These are phyloP conservation scores for Achaetomium macrosporum DNA, from an alignment of 2,329 filamentous ascomycete species.

Conservation along the genomic window DNA sequence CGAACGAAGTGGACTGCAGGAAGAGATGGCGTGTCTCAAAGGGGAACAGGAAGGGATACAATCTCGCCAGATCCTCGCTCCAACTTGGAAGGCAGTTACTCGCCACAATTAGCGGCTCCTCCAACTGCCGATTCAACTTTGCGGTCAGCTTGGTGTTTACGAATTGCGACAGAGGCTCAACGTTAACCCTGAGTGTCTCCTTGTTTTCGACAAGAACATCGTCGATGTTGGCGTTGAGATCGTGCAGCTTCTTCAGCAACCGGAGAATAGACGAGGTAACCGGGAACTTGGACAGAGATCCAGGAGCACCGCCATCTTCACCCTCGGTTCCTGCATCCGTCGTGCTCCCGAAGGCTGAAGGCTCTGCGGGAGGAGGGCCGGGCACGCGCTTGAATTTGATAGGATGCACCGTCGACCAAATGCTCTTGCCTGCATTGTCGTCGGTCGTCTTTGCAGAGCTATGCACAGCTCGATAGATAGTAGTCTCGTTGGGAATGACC, in stretches of 20 bases:
- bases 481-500: slow-evolving; percentile 82
- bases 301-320: slow-evolving; percentile 59
- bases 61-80: slow-evolving; percentile 88
- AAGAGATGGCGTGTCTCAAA: slow-evolving; percentile 97
- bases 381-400: slow-evolving; percentile 86
- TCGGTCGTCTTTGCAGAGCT: slow-evolving; percentile 47
- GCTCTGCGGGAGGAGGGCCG: slow-evolving; percentile 73
- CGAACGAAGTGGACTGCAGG: slow-evolving; percentile 95
- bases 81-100: slow-evolving; percentile 93
- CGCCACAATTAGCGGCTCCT: slow-evolving; percentile 93
- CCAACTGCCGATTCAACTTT: slow-evolving; percentile 92
- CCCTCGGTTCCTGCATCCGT: slow-evolving; percentile 46
- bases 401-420: slow-evolving; percentile 86
- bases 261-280: slow-evolving; percentile 82
- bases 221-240: slow-evolving; percentile 87
- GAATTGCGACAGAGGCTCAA: slow-evolving; percentile 85
- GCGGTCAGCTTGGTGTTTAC: slow-evolving; percentile 98
- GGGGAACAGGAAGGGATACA: slow-evolving; percentile 95
- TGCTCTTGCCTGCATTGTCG: slow-evolving; percentile 65
- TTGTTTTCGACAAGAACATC: slow-evolving; percentile 80
- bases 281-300: slow-evolving; percentile 75
- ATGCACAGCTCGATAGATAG: slow-evolving; percentile 91
- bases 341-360: slow-evolving; percentile 53
- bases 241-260: slow-evolving; percentile 83
- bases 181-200: slow-evolving; percentile 62